Evolutionary conservation across 768 basidiomycete genomes (phyloP), one percentile per base, ranked within the genome.

Genomic region (Tricholoma saponaceum): DNA sequence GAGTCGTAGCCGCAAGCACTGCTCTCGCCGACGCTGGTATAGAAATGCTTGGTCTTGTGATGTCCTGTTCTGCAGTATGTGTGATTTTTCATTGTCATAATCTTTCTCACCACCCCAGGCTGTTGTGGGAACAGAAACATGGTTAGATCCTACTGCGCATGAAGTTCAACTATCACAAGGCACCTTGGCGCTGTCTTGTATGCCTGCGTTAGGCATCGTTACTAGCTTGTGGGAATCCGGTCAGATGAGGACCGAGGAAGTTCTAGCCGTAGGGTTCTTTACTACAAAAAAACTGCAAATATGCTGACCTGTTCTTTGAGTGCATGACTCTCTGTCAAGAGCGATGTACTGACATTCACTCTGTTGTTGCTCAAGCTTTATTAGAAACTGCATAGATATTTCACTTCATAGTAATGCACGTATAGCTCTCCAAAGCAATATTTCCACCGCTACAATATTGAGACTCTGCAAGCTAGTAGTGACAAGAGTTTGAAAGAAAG

Each of bases 21-120:
- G 95, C 97, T 7, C 79, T 98, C 3, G 94, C 93, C 8, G 87
- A 96, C 68, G 95, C 96, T 13, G 94, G 95, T 2, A 87, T 98
- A 49, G 92, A 96, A 63, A 85, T 98, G 81, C 70, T 87, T 39
- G 97, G 94, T 2, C 77, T 99, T 13, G 95, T 95, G 4, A 79
- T 86, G 14, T 89, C 95, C 0, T 92, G 90, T 63, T 82, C 90
- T 26, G 87, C 87, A 30, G 93, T 93, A 63, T 61, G 85, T 70
- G 13, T 4, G 49, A 37, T 37, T 51, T 50, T 30, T 13, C n/a
- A 32, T 6, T 39, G 8, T 18, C 37, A 10, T 18, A 8, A 23
- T 35, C 52, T 43, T 10, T 5, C 3, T 58, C 28, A 53, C 52
- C 63, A 20, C 46, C 32, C n/a, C 56, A 92, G 89, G 79, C 85